Base-by-base conservation (phyloP, 2,329 filamentous ascomycete species). In the Venturiaceae sp. region DNA sequence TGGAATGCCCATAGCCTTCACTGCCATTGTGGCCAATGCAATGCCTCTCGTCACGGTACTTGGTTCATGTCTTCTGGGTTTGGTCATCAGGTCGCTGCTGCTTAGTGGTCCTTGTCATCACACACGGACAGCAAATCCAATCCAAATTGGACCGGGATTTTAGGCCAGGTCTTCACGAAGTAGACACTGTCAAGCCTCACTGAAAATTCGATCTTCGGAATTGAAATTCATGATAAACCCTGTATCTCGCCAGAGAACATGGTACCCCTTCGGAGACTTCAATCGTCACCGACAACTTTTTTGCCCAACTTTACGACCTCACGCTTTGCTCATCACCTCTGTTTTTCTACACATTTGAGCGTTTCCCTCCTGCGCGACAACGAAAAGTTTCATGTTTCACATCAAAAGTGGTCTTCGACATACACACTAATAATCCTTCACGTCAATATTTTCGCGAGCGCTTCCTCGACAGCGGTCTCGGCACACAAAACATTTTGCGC, bases 1-100 rank as follows among this genome's bases (percentile, higher is more conserved):
- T 53, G 46, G 46, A 53, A 47, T 26, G 47, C 16, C 3, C 57
- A 58, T 26, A 41, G 21, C 32, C 39, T 58, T n/a, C 21, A 54
- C 28, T 58, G 57, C 47, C 56, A 53, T 33, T 58, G 57, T 26
- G 46, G 46, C 14, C 50, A 58, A 8, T 58, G 57, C 33, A 37
- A 21, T 16, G n/a, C n/a, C n/a, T n/a, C n/a, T n/a, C 47, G 57
- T 14, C 28, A 32, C 19, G 44, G 52, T n/a, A 41, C 44, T 3
- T 58, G 37, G 23, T 58, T 32, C 28, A 46, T 54, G 26, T 23
- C 23, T 21, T 14, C 46, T 9, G 23, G 52, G 8, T 53, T 47
- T 32, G 34, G 33, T 19, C 46, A 19, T 28, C 57, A 36, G 44
- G 21, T 44, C 33, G 47, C 52, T 23, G 47, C 34, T 26, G 44